Evolutionary conservation across 345 rosid genomes (phyloP).

Genomic region (Leavenworthia alabamica): DNA sequence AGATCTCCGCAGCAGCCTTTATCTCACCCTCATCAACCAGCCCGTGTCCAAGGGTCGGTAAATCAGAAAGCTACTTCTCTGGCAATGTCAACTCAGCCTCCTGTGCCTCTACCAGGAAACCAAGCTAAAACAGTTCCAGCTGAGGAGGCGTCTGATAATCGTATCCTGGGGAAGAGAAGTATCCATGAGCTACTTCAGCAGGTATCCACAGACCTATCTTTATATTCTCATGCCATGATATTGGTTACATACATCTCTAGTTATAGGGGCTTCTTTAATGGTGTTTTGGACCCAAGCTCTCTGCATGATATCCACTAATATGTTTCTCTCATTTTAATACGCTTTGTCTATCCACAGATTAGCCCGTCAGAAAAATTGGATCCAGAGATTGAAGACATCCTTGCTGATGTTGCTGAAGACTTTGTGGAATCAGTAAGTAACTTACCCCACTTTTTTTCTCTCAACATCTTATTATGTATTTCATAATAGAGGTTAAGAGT

Average conservation of each 20-base stretch:
- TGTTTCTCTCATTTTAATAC: not conserved
- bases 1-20: constrained; percentile 48
- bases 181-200: constrained; percentile 79
- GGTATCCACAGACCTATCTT: constrained; percentile 37
- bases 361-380: constrained; percentile 87
- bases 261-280: not conserved
- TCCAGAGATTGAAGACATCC: constrained; percentile 90
- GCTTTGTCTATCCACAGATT: constrained; percentile 43
- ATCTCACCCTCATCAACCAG: constrained; percentile 53
- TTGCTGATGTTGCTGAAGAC: constrained; percentile 89
- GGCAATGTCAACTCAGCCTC: constrained; percentile 38
- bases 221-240: constrained; percentile 1
- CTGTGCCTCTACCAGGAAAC: constrained; percentile 35
- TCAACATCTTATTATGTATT: not conserved
- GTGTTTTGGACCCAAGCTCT: not conserved
- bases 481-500: not conserved
- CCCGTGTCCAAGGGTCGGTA: constrained; percentile 37
- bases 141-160: constrained; percentile 55
- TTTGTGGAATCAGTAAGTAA: constrained; percentile 85
- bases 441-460: constrained; percentile 5
- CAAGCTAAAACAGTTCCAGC: constrained; percentile 40
- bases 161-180: constrained; percentile 80
- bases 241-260: not conserved
- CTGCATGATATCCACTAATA: not conserved
- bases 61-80: constrained; percentile 53